phyloP scores from a whole-genome alignment of 495 filamentous ascomycete genomes.

The Penicillium longicatenatum region DNA sequence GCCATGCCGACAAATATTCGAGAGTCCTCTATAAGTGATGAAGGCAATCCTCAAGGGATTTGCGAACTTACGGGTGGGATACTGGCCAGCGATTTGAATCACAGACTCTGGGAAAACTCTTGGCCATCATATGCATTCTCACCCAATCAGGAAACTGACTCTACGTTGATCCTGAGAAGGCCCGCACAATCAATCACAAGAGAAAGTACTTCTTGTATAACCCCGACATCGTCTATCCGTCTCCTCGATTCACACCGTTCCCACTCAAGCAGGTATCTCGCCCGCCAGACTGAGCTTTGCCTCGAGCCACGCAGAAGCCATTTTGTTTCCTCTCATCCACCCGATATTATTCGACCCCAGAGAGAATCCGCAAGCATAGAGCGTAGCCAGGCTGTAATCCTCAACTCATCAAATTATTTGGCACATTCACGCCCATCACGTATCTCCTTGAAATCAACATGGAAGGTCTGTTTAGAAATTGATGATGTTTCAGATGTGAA shows the following conservation, averaged over 20 bases:
- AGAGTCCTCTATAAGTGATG: conserved; percentile 56
- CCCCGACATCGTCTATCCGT: conserved; percentile 59
- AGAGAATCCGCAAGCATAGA: conserved; percentile 55
- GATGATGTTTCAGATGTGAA: not conserved
- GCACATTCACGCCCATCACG: conserved; percentile 58
- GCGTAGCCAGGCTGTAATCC: conserved; percentile 55
- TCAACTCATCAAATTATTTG: conserved; percentile 60
- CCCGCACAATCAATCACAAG: conserved; percentile 60
- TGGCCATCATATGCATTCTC: conserved; percentile 58
- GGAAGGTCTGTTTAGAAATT: not conserved
- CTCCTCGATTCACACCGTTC: conserved; percentile 63
- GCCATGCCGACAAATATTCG: conserved; percentile 62
- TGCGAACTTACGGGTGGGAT: no score
- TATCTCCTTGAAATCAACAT: conserved; percentile 57
- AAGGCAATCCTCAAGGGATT: no score
- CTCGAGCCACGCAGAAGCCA: conserved; percentile 62
- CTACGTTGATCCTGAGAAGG: conserved; percentile 56
- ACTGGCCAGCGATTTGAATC: not conserved
- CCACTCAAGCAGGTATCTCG: conserved; percentile 65
- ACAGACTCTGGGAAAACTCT: conserved; percentile 61
- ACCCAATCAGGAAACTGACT: conserved; percentile 50
- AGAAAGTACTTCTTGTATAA: conserved; percentile 59
- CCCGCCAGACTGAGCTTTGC: conserved; percentile 59
- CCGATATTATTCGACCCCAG: conserved; percentile 51
- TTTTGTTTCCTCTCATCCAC: conserved; percentile 62